These are phyloP conservation scores for Geotrichum aggregatum DNA, from an alignment of 1,139 yeast species.

Conservation along the genomic window DNA sequence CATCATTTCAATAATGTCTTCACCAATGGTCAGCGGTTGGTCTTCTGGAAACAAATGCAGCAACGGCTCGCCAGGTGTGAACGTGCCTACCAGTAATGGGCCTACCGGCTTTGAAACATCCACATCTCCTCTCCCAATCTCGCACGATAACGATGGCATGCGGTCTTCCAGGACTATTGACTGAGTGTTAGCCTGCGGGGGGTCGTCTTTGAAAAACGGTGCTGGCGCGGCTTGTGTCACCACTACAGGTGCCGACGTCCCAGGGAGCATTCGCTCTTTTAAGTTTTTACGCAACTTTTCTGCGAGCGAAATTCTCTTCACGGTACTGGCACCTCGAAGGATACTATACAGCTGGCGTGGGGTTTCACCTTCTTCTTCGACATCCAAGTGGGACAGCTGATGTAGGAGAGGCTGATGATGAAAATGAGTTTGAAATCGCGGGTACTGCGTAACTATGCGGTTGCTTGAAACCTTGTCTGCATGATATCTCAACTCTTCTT, in stretches of 20 bases:
- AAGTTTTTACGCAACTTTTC: slow-evolving; percentile 2
- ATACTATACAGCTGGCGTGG: background rate
- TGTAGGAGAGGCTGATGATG: too few species aligned
- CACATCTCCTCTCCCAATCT: background rate
- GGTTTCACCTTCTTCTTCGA: background rate
- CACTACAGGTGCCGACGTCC: too few species aligned
- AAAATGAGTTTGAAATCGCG: too few species aligned
- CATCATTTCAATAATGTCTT: slow-evolving; percentile 1
- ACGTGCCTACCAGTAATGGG: background rate
- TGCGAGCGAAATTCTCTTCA: background rate
- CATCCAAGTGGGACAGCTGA: too few species aligned
- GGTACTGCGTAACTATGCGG: too few species aligned
- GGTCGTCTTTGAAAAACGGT: too few species aligned
- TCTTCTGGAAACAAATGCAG: background rate
- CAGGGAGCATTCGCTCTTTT: background rate
- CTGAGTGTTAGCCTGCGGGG: too few species aligned
- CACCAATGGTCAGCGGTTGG: background rate
- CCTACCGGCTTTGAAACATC: background rate
- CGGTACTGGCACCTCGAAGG: background rate
- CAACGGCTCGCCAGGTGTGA: background rate
- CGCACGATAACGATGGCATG: too few species aligned
- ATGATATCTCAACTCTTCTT: too few species aligned
- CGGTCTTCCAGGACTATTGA: too few species aligned
- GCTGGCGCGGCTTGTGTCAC: too few species aligned
- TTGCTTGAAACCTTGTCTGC: too few species aligned